Base-by-base conservation (phyloP, 805 yeast genomes). In the Pichia insulana region DNA sequence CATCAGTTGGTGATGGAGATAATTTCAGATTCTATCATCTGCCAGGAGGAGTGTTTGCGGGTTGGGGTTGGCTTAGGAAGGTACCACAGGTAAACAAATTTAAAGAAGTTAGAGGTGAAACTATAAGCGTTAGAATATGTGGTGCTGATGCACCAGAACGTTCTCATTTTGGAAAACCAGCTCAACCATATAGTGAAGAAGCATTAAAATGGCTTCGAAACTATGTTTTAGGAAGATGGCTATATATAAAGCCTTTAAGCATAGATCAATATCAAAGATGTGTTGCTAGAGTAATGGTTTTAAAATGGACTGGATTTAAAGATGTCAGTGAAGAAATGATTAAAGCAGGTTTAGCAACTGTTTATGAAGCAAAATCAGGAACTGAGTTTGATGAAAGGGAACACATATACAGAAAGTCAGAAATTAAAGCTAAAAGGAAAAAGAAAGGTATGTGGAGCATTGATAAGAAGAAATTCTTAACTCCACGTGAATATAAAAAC, bases 101-200 rank as follows among this genome's bases (percentile, higher is more conserved):
- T 34, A 56, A 61, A 43, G 53, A 72, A 63, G 58, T 77, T 31
- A 75, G 77, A 48, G 74, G 74, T 46, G 69, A 80, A 49, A 92
- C 98, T 0, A 65, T 92, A 30, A 80, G 82, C 60, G 75, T 92
- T 4, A 69, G 98, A 37, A 64, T 92, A 17, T 83, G 92, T 61
- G 98, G 97, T 0, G 81, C 90, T 13, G 98, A 92, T 69, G 98
- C 98, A 0, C 98, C 98, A 1, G 98, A 92, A 57, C 68, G 94
- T 34, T 75, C 95, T 1, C 97, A 92, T 65, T 92, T 86, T 61
- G 98, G 98, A 1, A 83, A 83, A 46, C 88, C 94, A 0, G 83
- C 95, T 0, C 98, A 92, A 58, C 90, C 92, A 0, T 83, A 63
- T 56, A 77, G 92, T 30, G 85, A 79, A 33, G 97, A 92, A 51